Conservation (phyloP, 768 basidiomycete genomes). For the Boletus fagicola region DNA sequence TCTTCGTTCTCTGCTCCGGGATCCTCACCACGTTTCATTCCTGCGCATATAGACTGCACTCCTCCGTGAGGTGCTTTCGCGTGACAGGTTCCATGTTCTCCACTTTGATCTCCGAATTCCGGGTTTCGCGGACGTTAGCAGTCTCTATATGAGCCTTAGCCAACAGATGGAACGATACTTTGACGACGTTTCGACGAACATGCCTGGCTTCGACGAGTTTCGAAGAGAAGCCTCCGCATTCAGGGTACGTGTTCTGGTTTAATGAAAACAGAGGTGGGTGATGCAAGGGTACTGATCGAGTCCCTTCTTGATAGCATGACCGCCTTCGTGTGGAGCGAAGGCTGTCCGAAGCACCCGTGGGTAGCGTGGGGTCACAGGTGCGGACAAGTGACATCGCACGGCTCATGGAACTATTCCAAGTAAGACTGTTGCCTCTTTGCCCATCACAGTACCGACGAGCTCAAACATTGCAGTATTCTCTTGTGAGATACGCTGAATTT, state of each 20-base stretch:
- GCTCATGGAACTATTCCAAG: constrained; percentile 84
- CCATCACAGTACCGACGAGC: not conserved
- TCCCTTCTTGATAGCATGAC: constrained; percentile 54
- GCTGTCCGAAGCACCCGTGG: constrained; percentile 42
- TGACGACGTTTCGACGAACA: constrained; percentile 53
- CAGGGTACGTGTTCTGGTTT: constrained; percentile 49
- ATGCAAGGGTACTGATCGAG: constrained; percentile 2
- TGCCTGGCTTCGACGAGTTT: constrained; percentile 68
- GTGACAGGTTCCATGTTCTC: constrained; percentile 69
- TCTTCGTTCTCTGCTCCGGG: not conserved
- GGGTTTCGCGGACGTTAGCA: constrained; percentile 77
- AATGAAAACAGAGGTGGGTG: not conserved
- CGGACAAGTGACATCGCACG: constrained; percentile 79
- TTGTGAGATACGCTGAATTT: constrained; percentile 74
- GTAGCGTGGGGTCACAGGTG: constrained; percentile 47
- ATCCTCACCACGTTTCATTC: not conserved
- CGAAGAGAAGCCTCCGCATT: constrained; percentile 75
- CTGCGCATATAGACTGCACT: constrained; percentile 58
- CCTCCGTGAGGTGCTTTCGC: constrained; percentile 71
- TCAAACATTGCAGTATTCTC: constrained; percentile 48
- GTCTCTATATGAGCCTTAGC: constrained; percentile 73
- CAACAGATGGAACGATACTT: constrained; percentile 83
- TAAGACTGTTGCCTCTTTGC: constrained; percentile 21
- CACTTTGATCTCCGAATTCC: constrained; percentile 84
- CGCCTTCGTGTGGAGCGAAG: constrained; percentile 71